phyloP scores from a whole-genome alignment of 2,329 filamentous ascomycete species.

The Hymenoscyphus albidus region DNA sequence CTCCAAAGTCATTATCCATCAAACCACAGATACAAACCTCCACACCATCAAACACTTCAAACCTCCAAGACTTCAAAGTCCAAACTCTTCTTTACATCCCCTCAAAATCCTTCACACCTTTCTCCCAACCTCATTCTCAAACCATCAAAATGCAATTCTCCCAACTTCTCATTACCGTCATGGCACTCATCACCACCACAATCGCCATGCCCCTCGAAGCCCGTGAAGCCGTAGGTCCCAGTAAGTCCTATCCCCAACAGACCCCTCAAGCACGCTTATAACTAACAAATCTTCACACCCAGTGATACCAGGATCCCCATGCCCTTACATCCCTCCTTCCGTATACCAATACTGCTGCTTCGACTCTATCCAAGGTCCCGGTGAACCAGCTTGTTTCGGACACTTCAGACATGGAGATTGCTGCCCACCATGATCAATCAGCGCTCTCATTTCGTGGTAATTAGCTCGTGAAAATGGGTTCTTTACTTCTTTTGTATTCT shows the following conservation, averaged over 20 bases:
- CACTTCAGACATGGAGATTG: not conserved
- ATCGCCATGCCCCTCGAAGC: not conserved
- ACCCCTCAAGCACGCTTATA: not conserved
- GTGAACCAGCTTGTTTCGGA: not conserved
- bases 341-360: not conserved
- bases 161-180: not conserved
- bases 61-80: not conserved
- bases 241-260: not conserved
- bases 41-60: not conserved
- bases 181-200: not conserved
- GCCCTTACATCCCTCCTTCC: not conserved
- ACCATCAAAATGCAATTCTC: not conserved
- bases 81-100: not conserved
- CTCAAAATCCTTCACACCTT: not conserved
- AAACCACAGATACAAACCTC: not conserved
- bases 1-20: not conserved
- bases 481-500: too few species aligned
- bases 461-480: too few species aligned
- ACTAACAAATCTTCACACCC: not conserved
- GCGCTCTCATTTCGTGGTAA: too few species aligned
- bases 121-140: not conserved
- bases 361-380: not conserved
- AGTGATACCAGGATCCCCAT: not conserved
- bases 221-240: not conserved
- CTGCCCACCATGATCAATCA: not conserved